Conservation (phyloP, 2,329 filamentous ascomycete genomes). For the Penicillium brasilianum region DNA sequence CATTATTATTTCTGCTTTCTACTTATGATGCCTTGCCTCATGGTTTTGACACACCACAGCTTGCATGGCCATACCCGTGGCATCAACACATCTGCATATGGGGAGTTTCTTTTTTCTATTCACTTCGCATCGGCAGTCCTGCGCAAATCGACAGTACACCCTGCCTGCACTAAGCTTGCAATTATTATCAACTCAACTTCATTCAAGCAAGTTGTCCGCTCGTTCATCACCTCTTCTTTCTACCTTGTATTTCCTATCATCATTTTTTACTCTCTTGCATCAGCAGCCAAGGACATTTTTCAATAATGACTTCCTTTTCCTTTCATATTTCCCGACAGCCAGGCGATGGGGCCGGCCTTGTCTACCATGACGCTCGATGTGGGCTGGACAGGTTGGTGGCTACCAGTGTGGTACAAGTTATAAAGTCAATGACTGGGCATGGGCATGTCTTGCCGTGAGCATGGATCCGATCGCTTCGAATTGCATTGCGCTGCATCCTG, state of each 20-base stretch:
- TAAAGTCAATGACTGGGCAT: constrained; percentile 13
- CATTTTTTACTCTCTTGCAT: constrained; percentile 18
- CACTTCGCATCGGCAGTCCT: constrained; percentile 25
- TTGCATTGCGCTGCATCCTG: constrained; percentile 21
- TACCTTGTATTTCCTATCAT: constrained; percentile 28
- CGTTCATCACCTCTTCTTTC: constrained; percentile 20
- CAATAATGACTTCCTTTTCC: constrained; percentile 11
- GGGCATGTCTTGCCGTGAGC: constrained; percentile 8
- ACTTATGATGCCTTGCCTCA: constrained; percentile 23
- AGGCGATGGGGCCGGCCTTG: constrained; percentile 1
- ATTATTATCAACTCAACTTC: constrained; percentile 18
- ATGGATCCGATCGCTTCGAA: constrained; percentile 1
- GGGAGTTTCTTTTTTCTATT: constrained; percentile 32
- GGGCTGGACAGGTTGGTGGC: constrained; percentile 1
- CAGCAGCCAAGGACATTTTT: constrained; percentile 18
- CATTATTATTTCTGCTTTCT: constrained; percentile 18
- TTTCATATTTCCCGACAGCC: constrained; percentile 3
- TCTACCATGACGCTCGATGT: neutral
- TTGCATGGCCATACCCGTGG: constrained; percentile 28
- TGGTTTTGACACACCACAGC: constrained; percentile 18
- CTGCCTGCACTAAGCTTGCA: neutral
- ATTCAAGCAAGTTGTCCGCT: constrained; percentile 27
- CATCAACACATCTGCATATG: constrained; percentile 31
- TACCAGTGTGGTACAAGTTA: constrained; percentile 13
- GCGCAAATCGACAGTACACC: constrained; percentile 10